A percentile compares a stretch with the other conserved stretches of the same genome.
Evolutionary conservation across 192 early-diverging fungal species (phyloP).

Genomic region (Piromyces finnis): DNA sequence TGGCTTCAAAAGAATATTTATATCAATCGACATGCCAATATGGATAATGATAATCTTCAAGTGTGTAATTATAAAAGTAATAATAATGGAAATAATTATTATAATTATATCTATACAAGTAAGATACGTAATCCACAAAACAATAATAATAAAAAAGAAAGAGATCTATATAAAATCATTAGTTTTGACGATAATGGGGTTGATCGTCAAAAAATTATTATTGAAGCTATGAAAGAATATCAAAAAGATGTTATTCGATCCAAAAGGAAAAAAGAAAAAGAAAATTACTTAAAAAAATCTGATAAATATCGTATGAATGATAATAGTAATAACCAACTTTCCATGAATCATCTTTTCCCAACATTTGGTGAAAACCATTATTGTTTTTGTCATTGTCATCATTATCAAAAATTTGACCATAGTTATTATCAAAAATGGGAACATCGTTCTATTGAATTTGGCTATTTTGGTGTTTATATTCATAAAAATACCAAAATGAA

Average conservation of each 20-base stretch:
- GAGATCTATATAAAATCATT: not conserved
- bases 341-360: not conserved
- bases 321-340: not conserved
- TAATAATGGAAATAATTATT: not conserved
- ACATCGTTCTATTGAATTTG: not conserved
- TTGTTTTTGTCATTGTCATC: not conserved
- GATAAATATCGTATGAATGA: not conserved
- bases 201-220: not conserved
- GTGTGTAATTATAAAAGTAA: not conserved
- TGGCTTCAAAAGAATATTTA: not conserved
- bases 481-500: not conserved
- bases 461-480: not conserved
- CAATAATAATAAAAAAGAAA: not conserved
- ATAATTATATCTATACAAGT: not conserved
- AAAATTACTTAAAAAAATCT: not conserved
- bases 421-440: not conserved
- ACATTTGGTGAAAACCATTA: not conserved
- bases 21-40: not conserved
- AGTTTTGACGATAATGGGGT: not conserved
- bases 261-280: not conserved
- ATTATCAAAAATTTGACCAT: not conserved
- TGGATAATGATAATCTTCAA: not conserved
- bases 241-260: not conserved
- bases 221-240: not conserved
- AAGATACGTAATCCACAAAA: not conserved